Conservation (phyloP, 2,329 filamentous ascomycete genomes). For the Cryphonectria radicalis region DNA sequence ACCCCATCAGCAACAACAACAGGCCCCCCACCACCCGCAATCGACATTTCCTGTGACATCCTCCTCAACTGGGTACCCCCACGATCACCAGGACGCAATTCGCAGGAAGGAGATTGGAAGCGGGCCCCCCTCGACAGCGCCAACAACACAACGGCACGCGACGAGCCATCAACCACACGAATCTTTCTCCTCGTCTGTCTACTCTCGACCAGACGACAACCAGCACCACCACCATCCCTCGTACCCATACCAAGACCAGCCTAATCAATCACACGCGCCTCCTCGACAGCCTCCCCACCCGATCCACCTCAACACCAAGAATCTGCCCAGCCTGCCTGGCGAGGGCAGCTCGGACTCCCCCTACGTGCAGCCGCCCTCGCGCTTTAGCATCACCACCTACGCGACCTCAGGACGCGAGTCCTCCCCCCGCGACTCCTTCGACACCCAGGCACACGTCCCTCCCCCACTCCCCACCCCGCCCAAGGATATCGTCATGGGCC, state of each 20-base stretch:
- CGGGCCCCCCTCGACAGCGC: slow-evolving; percentile 8
- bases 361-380: slow-evolving; percentile 59
- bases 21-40: background rate
- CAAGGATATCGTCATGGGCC: slow-evolving; percentile 38
- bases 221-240: slow-evolving; percentile 26
- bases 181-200: slow-evolving; percentile 39
- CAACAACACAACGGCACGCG: slow-evolving; percentile 8
- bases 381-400: slow-evolving; percentile 68
- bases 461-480: slow-evolving; percentile 44
- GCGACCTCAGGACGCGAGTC: slow-evolving; percentile 54
- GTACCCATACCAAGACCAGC: slow-evolving; percentile 27
- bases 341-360: slow-evolving; percentile 32
- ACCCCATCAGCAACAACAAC: slow-evolving; percentile 4
- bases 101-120: slow-evolving; percentile 27
- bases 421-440: slow-evolving; percentile 43
- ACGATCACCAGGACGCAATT: slow-evolving; percentile 18
- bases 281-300: slow-evolving; percentile 21
- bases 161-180: slow-evolving; percentile 37
- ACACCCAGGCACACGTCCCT: slow-evolving; percentile 34
- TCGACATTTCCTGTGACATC: slow-evolving; percentile 14
- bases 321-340: slow-evolving; percentile 22
- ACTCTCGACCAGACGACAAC: slow-evolving; percentile 36
- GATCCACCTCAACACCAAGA: slow-evolving; percentile 36
- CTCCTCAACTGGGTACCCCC: slow-evolving; percentile 11
- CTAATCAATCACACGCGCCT: background rate